phyloP scores from a whole-genome alignment of 1,139 yeast genomes.

The Magnusiomyces magnusii region DNA sequence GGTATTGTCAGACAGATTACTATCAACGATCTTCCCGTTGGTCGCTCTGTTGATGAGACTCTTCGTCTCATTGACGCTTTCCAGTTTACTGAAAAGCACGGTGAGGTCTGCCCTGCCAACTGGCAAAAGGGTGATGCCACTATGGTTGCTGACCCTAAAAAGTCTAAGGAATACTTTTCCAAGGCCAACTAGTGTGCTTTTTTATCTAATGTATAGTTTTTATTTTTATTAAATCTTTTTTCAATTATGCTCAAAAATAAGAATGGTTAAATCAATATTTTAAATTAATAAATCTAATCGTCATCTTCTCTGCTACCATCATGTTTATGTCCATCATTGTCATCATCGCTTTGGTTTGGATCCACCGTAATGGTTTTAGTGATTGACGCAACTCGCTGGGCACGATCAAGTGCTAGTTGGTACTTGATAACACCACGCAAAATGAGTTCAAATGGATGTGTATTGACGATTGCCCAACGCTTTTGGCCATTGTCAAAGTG shows the following conservation, averaged over 20 bases:
- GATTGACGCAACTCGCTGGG: conserved; percentile 26
- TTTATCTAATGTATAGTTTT: neutral
- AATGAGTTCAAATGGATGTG: conserved; percentile 79
- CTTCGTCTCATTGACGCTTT: conserved; percentile 96
- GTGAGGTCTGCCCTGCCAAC: conserved; percentile 99
- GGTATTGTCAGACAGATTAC: conserved; percentile 93
- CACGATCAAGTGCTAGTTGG: conserved; percentile 50
- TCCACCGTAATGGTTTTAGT: conserved; percentile 17
- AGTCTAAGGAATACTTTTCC: conserved; percentile 75
- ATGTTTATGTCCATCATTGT: neutral
- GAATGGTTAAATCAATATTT: too few species aligned
- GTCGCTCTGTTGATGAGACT: conserved; percentile 97
- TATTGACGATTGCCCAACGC: conserved; percentile 70
- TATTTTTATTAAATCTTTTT: neutral
- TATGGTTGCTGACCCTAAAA: conserved; percentile 78
- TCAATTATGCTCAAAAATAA: neutral
- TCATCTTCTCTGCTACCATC: neutral
- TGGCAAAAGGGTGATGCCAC: conserved; percentile 98
- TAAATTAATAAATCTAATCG: too few species aligned
- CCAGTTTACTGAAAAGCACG: conserved; percentile 98
- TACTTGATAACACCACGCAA: conserved; percentile 78
- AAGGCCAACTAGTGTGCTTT: conserved; percentile 49
- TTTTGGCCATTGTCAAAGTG: conserved; percentile 34
- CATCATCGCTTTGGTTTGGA: neutral
- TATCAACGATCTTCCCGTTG: conserved; percentile 97